Evolutionary conservation across 495 filamentous ascomycete genomes (phyloP).

Genomic region (Letharia columbiana): DNA sequence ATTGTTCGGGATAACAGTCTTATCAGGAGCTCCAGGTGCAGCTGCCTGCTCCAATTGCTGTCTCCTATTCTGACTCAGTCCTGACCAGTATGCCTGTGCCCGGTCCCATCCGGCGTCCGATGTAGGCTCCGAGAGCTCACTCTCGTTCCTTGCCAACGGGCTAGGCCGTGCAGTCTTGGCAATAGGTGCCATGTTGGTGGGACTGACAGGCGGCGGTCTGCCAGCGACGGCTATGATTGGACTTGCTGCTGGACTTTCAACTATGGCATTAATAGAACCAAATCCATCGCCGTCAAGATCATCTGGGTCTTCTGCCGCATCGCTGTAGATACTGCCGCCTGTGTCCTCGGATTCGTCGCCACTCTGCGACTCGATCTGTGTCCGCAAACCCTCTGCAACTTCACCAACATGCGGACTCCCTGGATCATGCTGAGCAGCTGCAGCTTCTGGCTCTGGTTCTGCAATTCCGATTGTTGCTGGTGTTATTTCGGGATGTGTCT

Average conservation of each 20-base stretch:
- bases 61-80: conserved; percentile 49
- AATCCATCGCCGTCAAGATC: conserved; percentile 66
- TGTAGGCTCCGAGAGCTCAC: conserved; percentile 24
- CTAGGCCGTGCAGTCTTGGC: conserved; percentile 12
- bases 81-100: conserved; percentile 56
- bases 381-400: conserved; percentile 25
- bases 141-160: conserved; percentile 12
- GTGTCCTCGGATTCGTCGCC: conserved; percentile 43
- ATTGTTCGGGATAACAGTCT: conserved; percentile 30
- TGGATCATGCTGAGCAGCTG: conserved; percentile 19
- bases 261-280: conserved; percentile 74
- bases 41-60: conserved; percentile 49
- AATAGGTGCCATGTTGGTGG: conserved; percentile 8
- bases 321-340: conserved; percentile 69
- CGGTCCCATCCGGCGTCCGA: conserved; percentile 49
- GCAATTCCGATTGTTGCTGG: conserved; percentile 34
- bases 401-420: conserved; percentile 27
- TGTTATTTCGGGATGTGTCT: conserved; percentile 26
- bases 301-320: conserved; percentile 71
- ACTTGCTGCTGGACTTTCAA: conserved; percentile 48
- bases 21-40: conserved; percentile 38
- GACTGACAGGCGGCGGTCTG: conserved; percentile 4
- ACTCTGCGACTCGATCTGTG: conserved; percentile 26
- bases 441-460: conserved; percentile 30
- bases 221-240: conserved; percentile 10